Base-by-base conservation (phyloP, 2,329 filamentous ascomycete genomes). In the Talaromyces pinophilus region DNA sequence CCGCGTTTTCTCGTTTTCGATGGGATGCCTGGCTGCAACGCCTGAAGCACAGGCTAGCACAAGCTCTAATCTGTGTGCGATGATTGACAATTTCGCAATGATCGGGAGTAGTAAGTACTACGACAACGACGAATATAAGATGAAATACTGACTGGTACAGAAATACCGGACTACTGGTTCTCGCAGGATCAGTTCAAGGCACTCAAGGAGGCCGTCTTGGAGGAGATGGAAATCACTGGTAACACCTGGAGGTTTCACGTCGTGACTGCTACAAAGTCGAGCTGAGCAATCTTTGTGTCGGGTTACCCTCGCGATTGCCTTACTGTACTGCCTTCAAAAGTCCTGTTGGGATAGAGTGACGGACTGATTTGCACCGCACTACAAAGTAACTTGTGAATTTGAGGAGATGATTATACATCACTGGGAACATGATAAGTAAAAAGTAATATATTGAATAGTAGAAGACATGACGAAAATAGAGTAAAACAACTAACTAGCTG, bases 71-170 rank as follows among this genome's bases (percentile, higher is more conserved):
- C 22, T 59, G 55, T 46, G 35, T 44, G 35, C 13, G 2, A 60
- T 60, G 57, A 60, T 60, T 19, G 57, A 46, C 55, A 60, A 44
- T 44, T 46, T 60, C 35, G 57, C 57, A 5, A 60, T 60, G 57
- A 60, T 46, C 5, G 57, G 38, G 35, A 25, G 35, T 44, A 60
- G 57, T 60, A 46, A 60, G 38, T 40, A 13, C 35, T 13, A 22
- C 55, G 42, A 13, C 35, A 40, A 40, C 11, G 33, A 15, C 19
- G 2, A 22, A 33, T 52, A 30, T 10, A 19, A 35, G 33, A 35
- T 35, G 1, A 11, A 35, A 35, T 19, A 13, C 57, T 60, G 25
- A 60, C 25, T 19, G 19, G 5, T 44, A n/a, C 19, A 60, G 57
- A 60, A 33, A 19, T 38, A 15, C 57, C 55, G 13, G 40, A 38